Conservation (phyloP, 2,329 filamentous ascomycete species). For the Fusarium sp. region DNA sequence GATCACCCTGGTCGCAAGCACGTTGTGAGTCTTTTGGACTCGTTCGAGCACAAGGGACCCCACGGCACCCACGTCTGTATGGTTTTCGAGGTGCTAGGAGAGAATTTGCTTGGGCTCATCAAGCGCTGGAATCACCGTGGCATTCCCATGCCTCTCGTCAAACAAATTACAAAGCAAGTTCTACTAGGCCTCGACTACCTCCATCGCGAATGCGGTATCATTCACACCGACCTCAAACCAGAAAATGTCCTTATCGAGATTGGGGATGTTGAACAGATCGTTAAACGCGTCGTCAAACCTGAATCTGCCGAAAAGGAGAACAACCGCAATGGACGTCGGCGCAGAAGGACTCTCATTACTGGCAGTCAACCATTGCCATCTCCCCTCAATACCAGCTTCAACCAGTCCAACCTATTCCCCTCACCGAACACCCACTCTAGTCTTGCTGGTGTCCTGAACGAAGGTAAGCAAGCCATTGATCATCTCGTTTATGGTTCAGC, state of each 20-base stretch:
- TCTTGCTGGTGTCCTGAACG: slow-evolving; percentile 83
- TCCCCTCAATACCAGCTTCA: slow-evolving; percentile 91
- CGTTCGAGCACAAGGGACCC: slow-evolving; percentile 96
- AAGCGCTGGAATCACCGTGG: slow-evolving; percentile 98
- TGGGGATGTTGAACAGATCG: slow-evolving; percentile 97
- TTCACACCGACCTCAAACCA: slow-evolving; percentile 96
- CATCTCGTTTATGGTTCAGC: neutral
- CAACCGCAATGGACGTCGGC: slow-evolving; percentile 87
- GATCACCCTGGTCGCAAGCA: slow-evolving; percentile 93
- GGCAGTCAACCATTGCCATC: slow-evolving; percentile 96
- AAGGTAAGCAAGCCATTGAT: slow-evolving; percentile 62
- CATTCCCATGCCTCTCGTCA: slow-evolving; percentile 94
- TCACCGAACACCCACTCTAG: slow-evolving; percentile 73
- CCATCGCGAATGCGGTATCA: slow-evolving; percentile 97
- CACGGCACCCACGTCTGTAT: slow-evolving; percentile 98
- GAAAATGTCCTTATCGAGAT: slow-evolving; percentile 99
- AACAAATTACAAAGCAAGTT: slow-evolving; percentile 99
- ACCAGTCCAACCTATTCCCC: slow-evolving; percentile 75
- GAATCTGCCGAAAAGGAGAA: slow-evolving; percentile 80
- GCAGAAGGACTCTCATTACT: slow-evolving; percentile 92
- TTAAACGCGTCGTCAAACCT: slow-evolving; percentile 92
- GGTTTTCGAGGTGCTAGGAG: slow-evolving; percentile 97
- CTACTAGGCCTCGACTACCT: slow-evolving; percentile 94
- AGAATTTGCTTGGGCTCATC: slow-evolving; percentile 93
- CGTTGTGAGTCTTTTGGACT: slow-evolving; percentile 94